A percentile compares a stretch with the other conserved stretches of the same genome.
Conservation (phyloP, 2,329 filamentous ascomycete species). For the Fusarium kyushuense region DNA sequence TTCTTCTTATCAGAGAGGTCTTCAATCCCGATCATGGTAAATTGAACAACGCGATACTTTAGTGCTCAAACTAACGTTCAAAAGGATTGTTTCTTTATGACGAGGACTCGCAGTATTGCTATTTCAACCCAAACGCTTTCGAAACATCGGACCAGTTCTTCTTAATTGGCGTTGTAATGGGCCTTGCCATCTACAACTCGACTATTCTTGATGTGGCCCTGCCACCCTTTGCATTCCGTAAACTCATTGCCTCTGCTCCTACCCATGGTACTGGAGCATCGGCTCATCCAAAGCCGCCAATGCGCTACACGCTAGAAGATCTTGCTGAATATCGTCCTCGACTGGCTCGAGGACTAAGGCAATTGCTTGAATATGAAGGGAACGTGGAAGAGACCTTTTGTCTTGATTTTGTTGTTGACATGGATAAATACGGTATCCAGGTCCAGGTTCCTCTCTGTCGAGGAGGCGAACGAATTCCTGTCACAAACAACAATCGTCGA, state of each 20-base stretch:
- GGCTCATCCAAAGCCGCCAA: conserved; percentile 68
- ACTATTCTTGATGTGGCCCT: conserved; percentile 91
- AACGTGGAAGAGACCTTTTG: conserved; percentile 85
- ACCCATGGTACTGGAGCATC: conserved; percentile 65
- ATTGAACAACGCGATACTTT: conserved; percentile 46
- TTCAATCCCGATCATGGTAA: conserved; percentile 90
- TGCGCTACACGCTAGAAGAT: conserved; percentile 83
- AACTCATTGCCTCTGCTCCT: conserved; percentile 83
- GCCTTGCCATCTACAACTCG: conserved; percentile 93
- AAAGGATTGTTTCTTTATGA: conserved; percentile 92
- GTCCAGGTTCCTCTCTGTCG: conserved; percentile 77
- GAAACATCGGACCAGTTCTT: conserved; percentile 94
- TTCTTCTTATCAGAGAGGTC: conserved; percentile 87
- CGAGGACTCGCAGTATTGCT: conserved; percentile 89
- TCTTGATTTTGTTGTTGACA: conserved; percentile 82
- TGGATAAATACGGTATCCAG: conserved; percentile 80
- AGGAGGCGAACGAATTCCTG: conserved; percentile 77
- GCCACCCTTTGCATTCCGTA: conserved; percentile 90
- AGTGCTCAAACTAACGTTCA: conserved; percentile 28
- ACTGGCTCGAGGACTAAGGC: conserved; percentile 79
- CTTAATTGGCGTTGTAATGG: conserved; percentile 86
- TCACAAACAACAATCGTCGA: conserved; percentile 85
- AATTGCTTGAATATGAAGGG: conserved; percentile 85
- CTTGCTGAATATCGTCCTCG: conserved; percentile 83
- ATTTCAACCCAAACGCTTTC: conserved; percentile 91